Evolutionary conservation across 371 early-diverging fungal genomes (phyloP).

Genomic region (Mucor lusitanicus): DNA sequence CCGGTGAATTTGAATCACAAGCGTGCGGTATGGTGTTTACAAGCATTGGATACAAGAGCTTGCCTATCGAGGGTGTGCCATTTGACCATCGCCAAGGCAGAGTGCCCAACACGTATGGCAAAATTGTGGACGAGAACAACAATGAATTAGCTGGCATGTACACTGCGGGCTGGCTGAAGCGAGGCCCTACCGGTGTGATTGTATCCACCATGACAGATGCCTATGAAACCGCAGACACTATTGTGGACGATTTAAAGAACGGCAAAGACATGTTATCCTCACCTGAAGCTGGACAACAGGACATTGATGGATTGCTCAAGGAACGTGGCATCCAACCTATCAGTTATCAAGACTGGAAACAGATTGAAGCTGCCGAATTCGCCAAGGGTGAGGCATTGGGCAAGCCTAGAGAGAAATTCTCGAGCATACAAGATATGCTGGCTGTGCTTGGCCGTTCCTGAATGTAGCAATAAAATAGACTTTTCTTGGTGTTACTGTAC

Average conservation of each 20-base stretch:
- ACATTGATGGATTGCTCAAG: constrained; percentile 27
- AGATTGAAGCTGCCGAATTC: constrained; percentile 77
- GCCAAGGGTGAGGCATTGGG: constrained; percentile 62
- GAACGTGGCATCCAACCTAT: constrained; percentile 48
- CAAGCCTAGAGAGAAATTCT: constrained; percentile 86
- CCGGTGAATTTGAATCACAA: constrained; percentile 54
- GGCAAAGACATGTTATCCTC: constrained; percentile 27
- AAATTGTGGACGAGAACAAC: constrained; percentile 56
- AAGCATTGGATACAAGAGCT: constrained; percentile 88
- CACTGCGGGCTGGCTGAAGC: constrained; percentile 93
- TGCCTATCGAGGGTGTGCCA: constrained; percentile 71
- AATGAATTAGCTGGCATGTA: constrained; percentile 71
- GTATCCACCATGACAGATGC: constrained; percentile 95
- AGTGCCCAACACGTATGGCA: constrained; percentile 81
- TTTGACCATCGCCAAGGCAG: constrained; percentile 72
- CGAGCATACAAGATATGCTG: constrained; percentile 70
- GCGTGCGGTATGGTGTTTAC: constrained; percentile 71
- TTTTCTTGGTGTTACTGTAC: not conserved
- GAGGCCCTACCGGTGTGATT: constrained; percentile 93
- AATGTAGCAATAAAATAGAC: not conserved
- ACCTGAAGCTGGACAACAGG: constrained; percentile 33
- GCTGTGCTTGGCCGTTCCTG: constrained; percentile 24
- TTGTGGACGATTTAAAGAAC: constrained; percentile 62
- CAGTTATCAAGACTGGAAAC: constrained; percentile 80
- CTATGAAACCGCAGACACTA: constrained; percentile 82